A percentile compares a stretch with the other conserved stretches of the same genome.
These are phyloP conservation scores for Vitis hybrid DNA, from an alignment of 177 flowering plant species.

Conservation along the genomic window DNA sequence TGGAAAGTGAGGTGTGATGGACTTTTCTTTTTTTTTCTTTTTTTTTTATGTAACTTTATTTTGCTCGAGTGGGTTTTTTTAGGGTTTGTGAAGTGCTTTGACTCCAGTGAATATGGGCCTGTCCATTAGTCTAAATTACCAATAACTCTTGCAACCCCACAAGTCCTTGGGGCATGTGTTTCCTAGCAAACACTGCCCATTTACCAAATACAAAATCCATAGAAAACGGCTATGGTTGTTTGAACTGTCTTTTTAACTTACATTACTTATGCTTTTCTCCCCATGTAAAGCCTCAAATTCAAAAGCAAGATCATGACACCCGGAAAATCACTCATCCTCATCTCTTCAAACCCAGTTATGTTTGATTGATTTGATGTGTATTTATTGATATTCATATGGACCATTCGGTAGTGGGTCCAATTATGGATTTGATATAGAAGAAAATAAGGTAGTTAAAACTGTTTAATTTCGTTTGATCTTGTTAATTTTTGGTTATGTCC, in stretches of 20 bases:
- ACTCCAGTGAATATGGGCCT: constrained; percentile 11
- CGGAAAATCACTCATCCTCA: constrained; percentile 6
- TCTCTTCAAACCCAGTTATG: not conserved
- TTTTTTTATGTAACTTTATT: not conserved
- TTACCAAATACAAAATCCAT: not conserved
- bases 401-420: constrained; percentile 9
- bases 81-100: constrained; percentile 17
- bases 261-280: not conserved
- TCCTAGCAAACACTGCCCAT: not conserved
- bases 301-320: constrained; percentile 18
- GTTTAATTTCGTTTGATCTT: not conserved
- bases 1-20: constrained; percentile 39
- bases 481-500: constrained; percentile 15
- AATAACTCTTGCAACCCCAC: not conserved
- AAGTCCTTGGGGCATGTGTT: not conserved
- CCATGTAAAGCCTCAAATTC: constrained; percentile 2
- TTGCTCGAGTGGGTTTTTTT: constrained; percentile 5
- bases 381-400: not conserved
- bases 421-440: not conserved
- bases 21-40: constrained; percentile 2
- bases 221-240: not conserved
- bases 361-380: constrained; percentile 16
- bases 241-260: not conserved
- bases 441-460: constrained; percentile 9
- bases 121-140: not conserved